Base-by-base conservation (phyloP, 2,329 filamentous ascomycete species). In the Claviceps citrina region DNA sequence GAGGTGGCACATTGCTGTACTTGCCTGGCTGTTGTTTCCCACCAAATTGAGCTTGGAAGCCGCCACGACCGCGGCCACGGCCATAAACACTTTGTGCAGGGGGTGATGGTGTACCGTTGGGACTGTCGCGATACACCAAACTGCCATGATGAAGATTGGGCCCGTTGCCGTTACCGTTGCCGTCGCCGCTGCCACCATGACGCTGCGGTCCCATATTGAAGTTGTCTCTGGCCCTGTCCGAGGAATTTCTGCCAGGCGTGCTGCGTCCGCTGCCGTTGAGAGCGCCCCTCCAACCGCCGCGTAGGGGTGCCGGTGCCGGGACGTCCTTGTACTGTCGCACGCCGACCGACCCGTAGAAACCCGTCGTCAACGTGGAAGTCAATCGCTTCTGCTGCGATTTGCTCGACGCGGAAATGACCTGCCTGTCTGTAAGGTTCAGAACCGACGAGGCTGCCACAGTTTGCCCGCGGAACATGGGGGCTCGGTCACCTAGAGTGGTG, bases 381-480 rank as follows among this genome's bases (percentile, higher is more conserved):
- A 65, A 66, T 33, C 67, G 66, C 47, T 72, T 73, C 45, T 73
- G 71, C 52, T 59, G 58, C 3, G 59, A 57, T 37, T 52, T 62
- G 48, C 49, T 73, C 38, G 81, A 75, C 43, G 72, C 71, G 44
- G 76, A 79, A 31, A 93, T 67, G 16, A 94, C 72, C 62, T 98
- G 91, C 50, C 74, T 80, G 53, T 87, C 70, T 1, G 79, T 80
- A 42, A 93, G 67, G 61, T 98, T 98, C 26, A 98, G 71, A 2
- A 96, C 86, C 1, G 84, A 82, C n/a, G 82, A 81, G 6, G 81
- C 75, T 2, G 85, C 76, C 4, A 98, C 86, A 0, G 91, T 95
- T 57, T 91, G 87, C 39, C 91, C 91, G 27, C 89, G 78, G 76
- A 98, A 98, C 28, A 84, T 78, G 20, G 86, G 85, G 55, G 89